These are phyloP conservation scores for Leccinum variicolor DNA, from an alignment of 768 basidiomycete species.

Conservation along the genomic window DNA sequence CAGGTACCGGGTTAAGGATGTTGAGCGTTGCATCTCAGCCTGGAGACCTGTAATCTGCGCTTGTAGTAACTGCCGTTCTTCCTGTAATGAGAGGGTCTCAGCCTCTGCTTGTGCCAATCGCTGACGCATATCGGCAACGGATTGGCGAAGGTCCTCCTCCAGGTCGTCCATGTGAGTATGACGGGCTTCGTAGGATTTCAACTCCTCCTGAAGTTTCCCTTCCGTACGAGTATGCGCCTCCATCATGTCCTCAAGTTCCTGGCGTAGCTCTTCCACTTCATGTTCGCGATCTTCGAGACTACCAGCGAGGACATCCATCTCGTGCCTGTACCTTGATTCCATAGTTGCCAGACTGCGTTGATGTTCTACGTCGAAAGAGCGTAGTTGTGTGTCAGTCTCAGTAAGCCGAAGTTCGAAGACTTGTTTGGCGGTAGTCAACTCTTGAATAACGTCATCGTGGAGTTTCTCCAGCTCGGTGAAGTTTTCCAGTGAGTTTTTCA, in stretches of 20 bases:
- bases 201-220: slow-evolving; percentile 23
- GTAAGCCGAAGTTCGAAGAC: slow-evolving; percentile 32
- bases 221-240: slow-evolving; percentile 33
- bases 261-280: slow-evolving; percentile 30
- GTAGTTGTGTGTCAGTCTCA: slow-evolving; percentile 19
- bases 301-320: slow-evolving; percentile 36
- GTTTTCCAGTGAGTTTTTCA: slow-evolving; percentile 20
- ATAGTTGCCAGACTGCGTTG: slow-evolving; percentile 14
- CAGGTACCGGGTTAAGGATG: slow-evolving; percentile 57
- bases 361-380: slow-evolving; percentile 28
- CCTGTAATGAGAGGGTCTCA: slow-evolving; percentile 37
- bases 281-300: slow-evolving; percentile 37
- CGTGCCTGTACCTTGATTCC: slow-evolving; percentile 33
- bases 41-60: slow-evolving; percentile 55
- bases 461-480: slow-evolving; percentile 26
- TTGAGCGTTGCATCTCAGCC: slow-evolving; percentile 62
- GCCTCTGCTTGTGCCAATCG: slow-evolving; percentile 40
- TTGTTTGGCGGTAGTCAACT: slow-evolving; percentile 22
- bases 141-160: slow-evolving; percentile 37
- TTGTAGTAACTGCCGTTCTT: slow-evolving; percentile 53
- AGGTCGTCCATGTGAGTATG: slow-evolving; percentile 31
- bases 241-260: slow-evolving; percentile 38
- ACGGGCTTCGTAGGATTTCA: slow-evolving; percentile 26
- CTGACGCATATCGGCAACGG: slow-evolving; percentile 35
- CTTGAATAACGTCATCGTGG: slow-evolving; percentile 22